phyloP scores from a whole-genome alignment of 495 filamentous ascomycete species.

The Bacidia gigantensis region DNA sequence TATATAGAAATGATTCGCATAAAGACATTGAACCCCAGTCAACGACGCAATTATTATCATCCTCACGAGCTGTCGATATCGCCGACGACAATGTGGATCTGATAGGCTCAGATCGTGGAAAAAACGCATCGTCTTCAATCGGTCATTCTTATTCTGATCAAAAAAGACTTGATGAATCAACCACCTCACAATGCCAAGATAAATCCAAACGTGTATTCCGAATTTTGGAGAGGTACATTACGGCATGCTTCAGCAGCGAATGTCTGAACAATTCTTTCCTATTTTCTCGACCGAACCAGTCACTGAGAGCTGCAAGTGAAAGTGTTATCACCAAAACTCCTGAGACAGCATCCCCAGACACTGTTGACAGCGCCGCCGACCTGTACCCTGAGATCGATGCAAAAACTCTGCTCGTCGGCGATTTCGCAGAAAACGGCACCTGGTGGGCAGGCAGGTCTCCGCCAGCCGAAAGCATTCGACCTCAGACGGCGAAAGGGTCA shows the following conservation, averaged over 20 bases:
- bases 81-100: neutral
- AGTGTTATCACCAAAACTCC: constrained; percentile 20
- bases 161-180: neutral
- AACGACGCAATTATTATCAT: neutral
- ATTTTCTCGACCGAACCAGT: constrained; percentile 26
- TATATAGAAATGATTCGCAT: too few species aligned
- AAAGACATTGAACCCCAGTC: neutral
- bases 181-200: constrained; percentile 4
- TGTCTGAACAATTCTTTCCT: constrained; percentile 63
- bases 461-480: constrained; percentile 2
- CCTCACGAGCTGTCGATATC: neutral
- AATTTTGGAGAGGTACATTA: constrained; percentile 62
- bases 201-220: constrained; percentile 41
- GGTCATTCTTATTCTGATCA: neutral
- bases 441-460: constrained; percentile 57
- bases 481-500: constrained; percentile 10
- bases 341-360: too few species aligned
- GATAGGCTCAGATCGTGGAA: neutral
- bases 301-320: constrained; percentile 29
- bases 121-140: neutral
- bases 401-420: constrained; percentile 65
- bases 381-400: constrained; percentile 49
- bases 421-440: constrained; percentile 68
- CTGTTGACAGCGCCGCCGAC: constrained; percentile 16
- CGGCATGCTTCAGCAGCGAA: constrained; percentile 51